These are phyloP conservation scores for Kregervanrija fluxuum DNA, from an alignment of 805 yeast species.

Conservation along the genomic window DNA sequence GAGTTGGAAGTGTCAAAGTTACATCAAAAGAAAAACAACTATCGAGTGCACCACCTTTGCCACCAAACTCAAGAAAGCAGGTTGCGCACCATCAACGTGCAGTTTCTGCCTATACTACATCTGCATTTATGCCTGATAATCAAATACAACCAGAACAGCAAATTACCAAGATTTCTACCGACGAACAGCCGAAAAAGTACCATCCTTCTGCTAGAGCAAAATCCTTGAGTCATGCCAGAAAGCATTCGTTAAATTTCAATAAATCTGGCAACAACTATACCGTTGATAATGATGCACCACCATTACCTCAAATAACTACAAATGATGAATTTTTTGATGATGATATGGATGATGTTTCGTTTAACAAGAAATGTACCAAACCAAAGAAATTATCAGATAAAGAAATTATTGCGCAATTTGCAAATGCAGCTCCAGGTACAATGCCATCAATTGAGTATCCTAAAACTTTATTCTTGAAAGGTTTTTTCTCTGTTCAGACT, in stretches of 20 bases:
- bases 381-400: conserved; percentile 37
- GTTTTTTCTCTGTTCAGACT: conserved; percentile 90
- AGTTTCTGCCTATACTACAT: conserved; percentile 30
- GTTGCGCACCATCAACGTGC: conserved; percentile 30
- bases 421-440: conserved; percentile 59
- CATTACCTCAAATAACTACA: conserved; percentile 32
- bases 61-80: conserved; percentile 21
- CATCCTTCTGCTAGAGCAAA: conserved; percentile 89
- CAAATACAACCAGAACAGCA: conserved; percentile 3
- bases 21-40: conserved; percentile 47
- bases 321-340: conserved; percentile 50
- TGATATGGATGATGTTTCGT: conserved; percentile 30
- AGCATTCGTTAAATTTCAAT: conserved; percentile 42
- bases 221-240: conserved; percentile 75
- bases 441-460: conserved; percentile 96
- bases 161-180: conserved; percentile 26
- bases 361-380: conserved; percentile 17
- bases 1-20: conserved; percentile 57
- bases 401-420: conserved; percentile 35
- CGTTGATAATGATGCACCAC: conserved; percentile 30
- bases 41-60: conserved; percentile 17
- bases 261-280: conserved; percentile 11
- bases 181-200: conserved; percentile 14
- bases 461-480: conserved; percentile 82
- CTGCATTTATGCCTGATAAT: conserved; percentile 20